Conservation (phyloP, 2,329 filamentous ascomycete species). For the Colletotrichum trifolii region DNA sequence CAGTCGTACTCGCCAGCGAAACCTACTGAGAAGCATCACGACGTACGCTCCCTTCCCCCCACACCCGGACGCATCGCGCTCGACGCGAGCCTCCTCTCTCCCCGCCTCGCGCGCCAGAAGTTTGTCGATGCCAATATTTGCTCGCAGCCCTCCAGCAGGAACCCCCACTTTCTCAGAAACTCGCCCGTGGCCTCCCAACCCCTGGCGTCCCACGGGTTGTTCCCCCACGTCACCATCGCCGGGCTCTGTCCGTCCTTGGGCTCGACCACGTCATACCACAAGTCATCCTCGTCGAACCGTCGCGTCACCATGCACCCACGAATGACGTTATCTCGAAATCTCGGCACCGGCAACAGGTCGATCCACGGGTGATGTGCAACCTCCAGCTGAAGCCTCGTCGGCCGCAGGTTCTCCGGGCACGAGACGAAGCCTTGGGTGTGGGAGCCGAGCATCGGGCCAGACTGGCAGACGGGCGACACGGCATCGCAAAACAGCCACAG, state of each 20-base stretch:
- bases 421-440: slow-evolving; percentile 12
- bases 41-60: no score
- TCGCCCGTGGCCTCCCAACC: slow-evolving; percentile 36
- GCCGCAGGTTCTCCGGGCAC: slow-evolving; percentile 37
- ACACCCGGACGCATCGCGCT: no score
- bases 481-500: slow-evolving; percentile 3
- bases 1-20: no score
- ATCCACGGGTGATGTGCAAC: slow-evolving; percentile 46
- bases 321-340: slow-evolving; percentile 43
- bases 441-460: background rate
- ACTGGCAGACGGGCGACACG: slow-evolving; percentile 36
- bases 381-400: slow-evolving; percentile 42
- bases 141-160: slow-evolving; percentile 33
- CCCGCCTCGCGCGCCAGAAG: slow-evolving; percentile 23
- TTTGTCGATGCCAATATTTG: slow-evolving; percentile 36
- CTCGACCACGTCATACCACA: slow-evolving; percentile 8
- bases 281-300: slow-evolving; percentile 7
- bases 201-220: slow-evolving; percentile 16
- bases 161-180: slow-evolving; percentile 38
- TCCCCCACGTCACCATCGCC: background rate
- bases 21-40: no score
- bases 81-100: background rate
- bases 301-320: background rate
- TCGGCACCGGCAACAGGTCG: slow-evolving; percentile 45
- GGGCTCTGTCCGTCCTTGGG: background rate